Percentiles rank a stretch among this genome's conserved stretches.
Conservation (phyloP, 2,329 filamentous ascomycete genomes). For the Beauveria bassiana region DNA sequence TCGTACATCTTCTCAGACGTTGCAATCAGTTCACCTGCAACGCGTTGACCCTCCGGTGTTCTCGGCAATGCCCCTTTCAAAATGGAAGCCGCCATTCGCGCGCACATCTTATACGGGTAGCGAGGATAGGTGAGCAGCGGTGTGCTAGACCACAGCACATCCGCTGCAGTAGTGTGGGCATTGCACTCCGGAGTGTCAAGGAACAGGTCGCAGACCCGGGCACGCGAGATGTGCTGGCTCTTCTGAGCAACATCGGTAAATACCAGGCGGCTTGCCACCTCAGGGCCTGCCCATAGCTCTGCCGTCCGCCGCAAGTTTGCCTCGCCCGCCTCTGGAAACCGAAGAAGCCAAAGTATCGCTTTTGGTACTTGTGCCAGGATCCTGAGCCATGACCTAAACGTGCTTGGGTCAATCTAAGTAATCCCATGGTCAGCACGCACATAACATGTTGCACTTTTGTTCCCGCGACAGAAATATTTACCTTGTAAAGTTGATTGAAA, state of each 20-base stretch:
- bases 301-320: conserved; percentile 76
- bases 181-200: conserved; percentile 98
- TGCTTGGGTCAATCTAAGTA: conserved; percentile 81
- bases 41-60: conserved; percentile 54
- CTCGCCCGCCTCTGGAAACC: conserved; percentile 91
- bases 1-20: conserved; percentile 78
- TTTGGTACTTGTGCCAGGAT: conserved; percentile 82
- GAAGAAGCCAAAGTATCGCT: conserved; percentile 88
- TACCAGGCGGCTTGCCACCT: conserved; percentile 78
- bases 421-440: conserved; percentile 13
- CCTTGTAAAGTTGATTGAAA: conserved; percentile 99
- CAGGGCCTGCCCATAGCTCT: conserved; percentile 70
- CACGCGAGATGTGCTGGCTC: conserved; percentile 84
- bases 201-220: conserved; percentile 87
- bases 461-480: conserved; percentile 27
- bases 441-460: background rate
- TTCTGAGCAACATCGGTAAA: conserved; percentile 98
- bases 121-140: conserved; percentile 83
- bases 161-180: conserved; percentile 92
- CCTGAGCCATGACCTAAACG: conserved; percentile 90
- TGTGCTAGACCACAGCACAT: conserved; percentile 93
- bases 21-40: conserved; percentile 70
- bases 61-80: conserved; percentile 81
- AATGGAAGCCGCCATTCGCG: conserved; percentile 93
- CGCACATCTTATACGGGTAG: conserved; percentile 98